Evolutionary conservation across 805 yeast genomes (phyloP).

Genomic region (Zygosaccharomyces kombuchaensis): DNA sequence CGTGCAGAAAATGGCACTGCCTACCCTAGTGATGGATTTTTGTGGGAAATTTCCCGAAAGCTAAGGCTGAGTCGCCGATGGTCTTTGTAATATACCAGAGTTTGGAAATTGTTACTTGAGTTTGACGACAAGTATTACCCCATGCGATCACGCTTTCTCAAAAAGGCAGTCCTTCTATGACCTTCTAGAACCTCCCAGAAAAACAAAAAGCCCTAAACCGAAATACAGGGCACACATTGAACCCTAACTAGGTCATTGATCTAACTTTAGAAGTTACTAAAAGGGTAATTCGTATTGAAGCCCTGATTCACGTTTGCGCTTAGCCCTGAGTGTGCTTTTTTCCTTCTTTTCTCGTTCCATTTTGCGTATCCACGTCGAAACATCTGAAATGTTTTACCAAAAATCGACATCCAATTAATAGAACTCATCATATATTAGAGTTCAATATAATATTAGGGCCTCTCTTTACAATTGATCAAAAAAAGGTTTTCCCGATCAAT

Average conservation of each 20-base stretch:
- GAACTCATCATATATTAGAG: background rate
- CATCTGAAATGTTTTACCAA: background rate
- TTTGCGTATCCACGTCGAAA: conserved; percentile 4
- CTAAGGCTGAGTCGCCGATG: no score
- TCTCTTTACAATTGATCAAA: background rate
- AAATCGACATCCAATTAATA: conserved; percentile 2
- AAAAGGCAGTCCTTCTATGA: no score
- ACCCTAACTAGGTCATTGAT: conserved; percentile 2
- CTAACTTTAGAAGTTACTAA: background rate
- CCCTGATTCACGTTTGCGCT: background rate
- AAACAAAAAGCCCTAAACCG: no score
- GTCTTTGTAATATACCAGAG: no score
- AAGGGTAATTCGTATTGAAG: background rate
- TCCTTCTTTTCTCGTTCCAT: background rate
- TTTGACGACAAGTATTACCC: no score
- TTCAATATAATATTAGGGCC: background rate
- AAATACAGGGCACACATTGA: no score
- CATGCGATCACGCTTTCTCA: no score
- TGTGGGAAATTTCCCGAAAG: no score
- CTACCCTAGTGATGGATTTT: no score
- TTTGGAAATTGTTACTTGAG: no score
- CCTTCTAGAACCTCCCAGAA: no score
- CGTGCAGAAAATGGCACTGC: no score
- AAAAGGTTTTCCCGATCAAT: background rate
- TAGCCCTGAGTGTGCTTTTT: background rate